Evolutionary conservation across 1,284 basidiomycete species (phyloP), one percentile per base, ranked within the genome.

Genomic region (Agaricales sp.): DNA sequence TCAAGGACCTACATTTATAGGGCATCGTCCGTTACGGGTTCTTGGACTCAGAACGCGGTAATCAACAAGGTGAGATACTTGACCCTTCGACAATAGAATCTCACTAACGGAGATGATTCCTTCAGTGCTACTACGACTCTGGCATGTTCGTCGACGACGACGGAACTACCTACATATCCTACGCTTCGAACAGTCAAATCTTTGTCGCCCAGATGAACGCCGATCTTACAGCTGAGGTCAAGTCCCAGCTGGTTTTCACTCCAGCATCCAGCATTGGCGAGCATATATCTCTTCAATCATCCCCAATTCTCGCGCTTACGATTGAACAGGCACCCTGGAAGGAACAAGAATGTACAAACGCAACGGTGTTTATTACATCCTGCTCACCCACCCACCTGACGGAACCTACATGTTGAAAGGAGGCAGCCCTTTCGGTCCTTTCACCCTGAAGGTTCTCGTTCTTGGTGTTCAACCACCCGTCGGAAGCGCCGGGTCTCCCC

Each of bases 91-190:
- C n/a, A 11, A n/a, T 35, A 35, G 11, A 35, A 35, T n/a, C 11
- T 35, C n/a, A n/a, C 11, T 11, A n/a, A 8, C n/a, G 30, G n/a
- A 8, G 30, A 35, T 35, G 8, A 8, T 35, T 8, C 30, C 11
- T 35, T 35, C 30, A 35, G 43, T 58, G 57, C 46, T 57, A 54
- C 23, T 57, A 58, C 41, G 57, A 58, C 46, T 39, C 52, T 3
- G 56, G 56, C 19, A 25, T 55, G 4, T 49, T 58, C 21, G 51
- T 58, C 3, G 57, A 58, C 45, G 56, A 57, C 45, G 51, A 57
- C 49, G 57, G 52, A 22, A 56, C 53, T 19, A 52, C 56, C 44
- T 58, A 58, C 37, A 53, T 58, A 30, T 50, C 56, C n/a, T 58
- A 54, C 38, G 53, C 43, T 14, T 19, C 26, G 4, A 53, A 48